Percentiles rank a stretch among this genome's conserved stretches.
phyloP scores from a whole-genome alignment of 495 filamentous ascomycete genomes.

The Aspergillus nanangensis region DNA sequence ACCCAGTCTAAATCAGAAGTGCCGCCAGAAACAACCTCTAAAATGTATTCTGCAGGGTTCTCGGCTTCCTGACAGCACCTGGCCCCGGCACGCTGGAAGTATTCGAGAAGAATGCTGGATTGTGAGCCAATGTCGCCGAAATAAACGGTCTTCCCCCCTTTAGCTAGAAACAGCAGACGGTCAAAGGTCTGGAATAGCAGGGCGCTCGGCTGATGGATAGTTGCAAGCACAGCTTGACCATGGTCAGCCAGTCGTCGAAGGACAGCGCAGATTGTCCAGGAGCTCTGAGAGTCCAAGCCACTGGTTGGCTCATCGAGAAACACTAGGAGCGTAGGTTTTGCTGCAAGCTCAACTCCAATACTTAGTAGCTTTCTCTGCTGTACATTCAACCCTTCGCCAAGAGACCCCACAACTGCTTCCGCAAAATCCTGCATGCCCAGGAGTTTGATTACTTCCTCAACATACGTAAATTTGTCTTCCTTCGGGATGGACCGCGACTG shows the following conservation, averaged over 20 bases:
- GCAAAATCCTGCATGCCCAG: slow-evolving; percentile 42
- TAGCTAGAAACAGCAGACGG: slow-evolving; percentile 74
- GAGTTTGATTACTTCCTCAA: slow-evolving; percentile 44
- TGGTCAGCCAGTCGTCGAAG: slow-evolving; percentile 76
- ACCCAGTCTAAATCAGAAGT: slow-evolving; percentile 66
- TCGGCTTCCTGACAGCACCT: slow-evolving; percentile 62
- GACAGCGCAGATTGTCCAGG: slow-evolving; percentile 77
- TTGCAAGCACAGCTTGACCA: slow-evolving; percentile 84
- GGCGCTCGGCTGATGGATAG: slow-evolving; percentile 90
- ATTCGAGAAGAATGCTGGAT: slow-evolving; percentile 60
- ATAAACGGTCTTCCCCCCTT: slow-evolving; percentile 79
- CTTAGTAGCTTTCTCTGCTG: slow-evolving; percentile 86
- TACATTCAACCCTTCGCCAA: slow-evolving; percentile 69
- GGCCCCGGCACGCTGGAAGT: slow-evolving; percentile 74
- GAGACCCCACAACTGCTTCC: slow-evolving; percentile 34
- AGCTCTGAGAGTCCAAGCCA: slow-evolving; percentile 78
- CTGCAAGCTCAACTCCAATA: slow-evolving; percentile 86
- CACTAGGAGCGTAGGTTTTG: slow-evolving; percentile 76
- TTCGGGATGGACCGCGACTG: slow-evolving; percentile 53
- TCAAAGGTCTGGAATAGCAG: slow-evolving; percentile 91
- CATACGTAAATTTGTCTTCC: slow-evolving; percentile 43
- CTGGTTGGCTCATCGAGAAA: slow-evolving; percentile 94
- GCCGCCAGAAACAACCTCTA: slow-evolving; percentile 61
- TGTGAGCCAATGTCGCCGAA: slow-evolving; percentile 81
- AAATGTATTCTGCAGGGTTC: slow-evolving; percentile 87